Conservation (phyloP, 2,329 filamentous ascomycete genomes). For the Sporothrix brasiliensis region DNA sequence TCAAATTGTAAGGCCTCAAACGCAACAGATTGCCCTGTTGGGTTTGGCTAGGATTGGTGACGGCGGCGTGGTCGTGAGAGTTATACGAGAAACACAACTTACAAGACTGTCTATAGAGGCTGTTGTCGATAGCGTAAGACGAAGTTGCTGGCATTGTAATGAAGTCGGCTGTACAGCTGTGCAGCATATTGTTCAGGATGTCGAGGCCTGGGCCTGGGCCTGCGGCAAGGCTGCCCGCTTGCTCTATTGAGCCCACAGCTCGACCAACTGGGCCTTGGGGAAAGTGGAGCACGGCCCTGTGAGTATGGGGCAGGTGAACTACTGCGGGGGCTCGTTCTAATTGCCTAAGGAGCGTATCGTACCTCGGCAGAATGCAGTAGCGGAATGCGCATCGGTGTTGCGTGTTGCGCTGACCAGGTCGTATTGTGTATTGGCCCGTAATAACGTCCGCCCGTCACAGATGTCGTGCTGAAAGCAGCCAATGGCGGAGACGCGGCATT, state of each 20-base stretch:
- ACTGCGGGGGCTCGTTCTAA: too few species aligned
- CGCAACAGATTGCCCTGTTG: not conserved
- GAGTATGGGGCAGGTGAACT: not conserved
- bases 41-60: not conserved
- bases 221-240: constrained; percentile 17
- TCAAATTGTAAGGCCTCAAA: not conserved
- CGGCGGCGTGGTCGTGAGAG: not conserved
- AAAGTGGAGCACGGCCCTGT: constrained; percentile 8
- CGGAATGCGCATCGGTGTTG: constrained; percentile 18
- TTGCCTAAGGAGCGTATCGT: constrained; percentile 16
- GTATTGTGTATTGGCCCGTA: not conserved
- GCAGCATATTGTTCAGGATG: not conserved
- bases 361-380: constrained; percentile 29
- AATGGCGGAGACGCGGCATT: not conserved
- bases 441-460: not conserved
- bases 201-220: not conserved
- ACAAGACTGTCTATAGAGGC: not conserved
- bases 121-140: not conserved
- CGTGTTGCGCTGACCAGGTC: not conserved
- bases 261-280: not conserved
- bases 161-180: too few species aligned
- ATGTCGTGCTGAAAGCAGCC: constrained; percentile 4
- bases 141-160: not conserved
- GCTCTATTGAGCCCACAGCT: not conserved
- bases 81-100: not conserved